Base-by-base conservation (phyloP, 78 protist species). In the Monocercomonoides exilis region DNA sequence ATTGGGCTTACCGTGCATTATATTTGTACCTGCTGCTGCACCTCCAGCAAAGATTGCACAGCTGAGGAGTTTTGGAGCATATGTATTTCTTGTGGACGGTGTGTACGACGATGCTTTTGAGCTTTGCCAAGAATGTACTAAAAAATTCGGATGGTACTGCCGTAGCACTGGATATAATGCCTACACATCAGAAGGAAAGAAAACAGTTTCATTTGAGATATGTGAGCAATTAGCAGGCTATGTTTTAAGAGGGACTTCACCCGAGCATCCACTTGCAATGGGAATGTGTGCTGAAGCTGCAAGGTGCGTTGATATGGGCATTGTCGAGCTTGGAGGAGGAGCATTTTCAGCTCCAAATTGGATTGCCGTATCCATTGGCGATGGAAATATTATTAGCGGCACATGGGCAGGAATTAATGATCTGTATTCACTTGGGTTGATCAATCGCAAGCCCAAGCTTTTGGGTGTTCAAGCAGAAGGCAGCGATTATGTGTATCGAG, bases 161-260 rank as follows among this genome's bases (percentile, higher is more conserved):
- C 3, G 92, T 1, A 44, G 6, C 42, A 90, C 92, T 1, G 92
- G 89, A 2, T 87, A 80, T 77, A 90, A 90, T 43, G 41, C 86
- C 43, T 90, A 43, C 86, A 90, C 92, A n/a, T 1, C 86, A 0
- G 92, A 90, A 45, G 92, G 92, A 33, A 90, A 90, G 85, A 90
- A 90, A 41, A 86, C 92, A 32, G 90, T 87, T 34, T 90, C 92
- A 0, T 79, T 90, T 63, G 92, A 90, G 42, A 87, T 90, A 3
- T 82, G 88, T 80, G 89, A 90, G 43, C 92, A 90, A 77, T 63
- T 90, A 2, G 92, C 89, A 11, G 43, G 80, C 2, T 54, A 54
- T 54, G 70, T 84, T 36, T 5, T 38, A 21, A 5, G n/a, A 36
- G 21, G 21, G 70, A 54, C 11, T 11, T 11, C 11, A 29, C 38